Conservation (phyloP, 768 basidiomycete species). For the Suillus cothurnatus region DNA sequence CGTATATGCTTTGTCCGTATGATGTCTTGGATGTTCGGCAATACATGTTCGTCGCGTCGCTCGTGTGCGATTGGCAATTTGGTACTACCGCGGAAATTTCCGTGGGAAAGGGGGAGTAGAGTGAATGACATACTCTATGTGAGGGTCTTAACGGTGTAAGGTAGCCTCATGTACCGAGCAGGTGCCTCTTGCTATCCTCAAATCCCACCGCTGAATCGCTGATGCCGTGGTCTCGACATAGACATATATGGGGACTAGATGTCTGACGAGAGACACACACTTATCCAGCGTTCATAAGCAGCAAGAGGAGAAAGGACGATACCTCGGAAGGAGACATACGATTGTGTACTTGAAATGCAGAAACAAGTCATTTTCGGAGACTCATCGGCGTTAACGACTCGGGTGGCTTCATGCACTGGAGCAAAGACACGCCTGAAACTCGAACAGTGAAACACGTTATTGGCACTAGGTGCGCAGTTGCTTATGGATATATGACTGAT, state of each 20-base stretch:
- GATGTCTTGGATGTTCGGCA: no score
- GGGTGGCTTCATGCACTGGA: slow-evolving; percentile 60
- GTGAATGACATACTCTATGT: no score
- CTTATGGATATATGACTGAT: slow-evolving; percentile 1
- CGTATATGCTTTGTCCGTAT: no score
- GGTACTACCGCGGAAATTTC: no score
- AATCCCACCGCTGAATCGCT: slow-evolving; percentile 44
- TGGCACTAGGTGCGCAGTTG: slow-evolving; percentile 45
- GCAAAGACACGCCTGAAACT: slow-evolving; percentile 53
- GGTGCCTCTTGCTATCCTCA: no score
- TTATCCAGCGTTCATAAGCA: slow-evolving; percentile 57
- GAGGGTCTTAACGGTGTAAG: no score
- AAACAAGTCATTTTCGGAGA: slow-evolving; percentile 23
- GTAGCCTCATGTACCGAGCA: no score
- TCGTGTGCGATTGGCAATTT: no score
- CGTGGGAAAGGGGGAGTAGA: no score
- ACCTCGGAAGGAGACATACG: slow-evolving; percentile 40
- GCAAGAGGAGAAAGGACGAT: slow-evolving; percentile 28
- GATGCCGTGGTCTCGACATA: slow-evolving; percentile 56
- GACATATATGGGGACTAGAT: slow-evolving; percentile 69
- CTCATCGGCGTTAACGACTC: slow-evolving; percentile 48
- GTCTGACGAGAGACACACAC: slow-evolving; percentile 60
- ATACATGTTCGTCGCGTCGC: no score
- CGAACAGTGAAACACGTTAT: slow-evolving; percentile 63
- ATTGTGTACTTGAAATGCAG: slow-evolving; percentile 32